Percentiles rank a stretch among this genome's conserved stretches.
These are phyloP conservation scores for Phialemonium atrogriseum DNA, from an alignment of 2,329 filamentous ascomycete genomes.

Conservation along the genomic window DNA sequence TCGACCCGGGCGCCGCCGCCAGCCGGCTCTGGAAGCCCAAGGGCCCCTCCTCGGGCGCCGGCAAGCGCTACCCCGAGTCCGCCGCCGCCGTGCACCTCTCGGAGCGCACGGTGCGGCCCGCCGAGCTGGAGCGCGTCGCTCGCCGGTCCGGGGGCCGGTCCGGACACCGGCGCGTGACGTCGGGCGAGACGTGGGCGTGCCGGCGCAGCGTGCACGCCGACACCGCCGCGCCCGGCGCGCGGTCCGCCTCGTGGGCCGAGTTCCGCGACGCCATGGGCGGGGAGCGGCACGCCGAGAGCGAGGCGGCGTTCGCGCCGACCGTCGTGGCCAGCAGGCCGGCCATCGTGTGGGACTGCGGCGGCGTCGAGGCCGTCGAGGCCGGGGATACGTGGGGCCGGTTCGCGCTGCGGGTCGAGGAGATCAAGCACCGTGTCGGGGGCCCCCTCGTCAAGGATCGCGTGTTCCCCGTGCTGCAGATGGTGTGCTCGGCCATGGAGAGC, in stretches of 20 bases:
- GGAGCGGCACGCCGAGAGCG: slow-evolving; percentile 47
- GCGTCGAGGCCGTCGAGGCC: slow-evolving; percentile 27
- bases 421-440: slow-evolving; percentile 53
- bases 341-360: slow-evolving; percentile 33
- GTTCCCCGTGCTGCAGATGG: slow-evolving; percentile 59
- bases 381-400: slow-evolving; percentile 37
- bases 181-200: slow-evolving; percentile 53
- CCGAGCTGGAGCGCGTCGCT: slow-evolving; percentile 24
- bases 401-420: slow-evolving; percentile 49
- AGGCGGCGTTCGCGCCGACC: slow-evolving; percentile 49
- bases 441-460: slow-evolving; percentile 53
- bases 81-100: slow-evolving; percentile 43
- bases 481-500: slow-evolving; percentile 30
- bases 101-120: slow-evolving; percentile 37
- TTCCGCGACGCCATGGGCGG: slow-evolving; percentile 52
- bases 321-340: slow-evolving; percentile 39
- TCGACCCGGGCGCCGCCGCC: slow-evolving; percentile 14
- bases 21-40: slow-evolving; percentile 26
- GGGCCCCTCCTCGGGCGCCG: no score
- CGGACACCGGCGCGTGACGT: slow-evolving; percentile 7
- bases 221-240: slow-evolving; percentile 31
- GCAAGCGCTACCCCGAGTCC: slow-evolving; percentile 40
- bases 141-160: background rate
- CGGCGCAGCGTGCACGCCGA: slow-evolving; percentile 55
- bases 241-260: slow-evolving; percentile 57